phyloP scores from a whole-genome alignment of 2,329 filamentous ascomycete species.

The Aspergillus neoniger region DNA sequence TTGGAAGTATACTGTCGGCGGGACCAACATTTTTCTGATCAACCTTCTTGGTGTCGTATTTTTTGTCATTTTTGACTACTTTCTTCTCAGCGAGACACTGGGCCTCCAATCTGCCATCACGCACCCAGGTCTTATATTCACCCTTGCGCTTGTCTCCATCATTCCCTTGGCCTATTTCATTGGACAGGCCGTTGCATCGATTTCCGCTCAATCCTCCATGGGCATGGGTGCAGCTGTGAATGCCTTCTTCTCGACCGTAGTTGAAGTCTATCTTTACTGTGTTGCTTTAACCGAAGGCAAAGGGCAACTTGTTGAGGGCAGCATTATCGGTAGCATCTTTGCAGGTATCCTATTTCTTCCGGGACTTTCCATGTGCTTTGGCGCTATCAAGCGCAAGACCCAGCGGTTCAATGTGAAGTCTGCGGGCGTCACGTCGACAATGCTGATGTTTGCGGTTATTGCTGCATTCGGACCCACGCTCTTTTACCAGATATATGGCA shows the following conservation, averaged over 20 bases:
- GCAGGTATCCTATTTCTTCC: conserved; percentile 93
- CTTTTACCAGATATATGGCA: conserved; percentile 98
- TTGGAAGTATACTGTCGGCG: conserved; percentile 99
- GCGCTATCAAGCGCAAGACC: conserved; percentile 95
- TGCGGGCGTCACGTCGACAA: conserved; percentile 94
- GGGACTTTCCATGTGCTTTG: conserved; percentile 97
- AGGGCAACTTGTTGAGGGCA: conserved; percentile 88
- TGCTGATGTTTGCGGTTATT: conserved; percentile 94
- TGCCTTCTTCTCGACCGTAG: conserved; percentile 95
- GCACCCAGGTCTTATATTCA: conserved; percentile 81
- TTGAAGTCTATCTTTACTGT: conserved; percentile 97
- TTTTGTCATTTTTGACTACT: conserved; percentile 93
- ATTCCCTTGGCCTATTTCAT: conserved; percentile 98
- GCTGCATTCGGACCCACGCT: conserved; percentile 92
- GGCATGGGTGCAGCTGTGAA: conserved; percentile 95
- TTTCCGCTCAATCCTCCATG: conserved; percentile 98
- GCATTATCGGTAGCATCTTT: conserved; percentile 96
- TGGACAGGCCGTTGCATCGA: conserved; percentile 95
- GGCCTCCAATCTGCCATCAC: conserved; percentile 73
- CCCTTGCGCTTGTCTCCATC: conserved; percentile 81
- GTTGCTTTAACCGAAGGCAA: conserved; percentile 92
- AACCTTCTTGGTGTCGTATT: conserved; percentile 92
- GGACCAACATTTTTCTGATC: conserved; percentile 98
- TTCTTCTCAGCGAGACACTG: conserved; percentile 69
- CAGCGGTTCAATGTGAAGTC: conserved; percentile 97